phyloP scores from a whole-genome alignment of 192 early-diverging fungal genomes.

The Coemansia nantahalensis region DNA sequence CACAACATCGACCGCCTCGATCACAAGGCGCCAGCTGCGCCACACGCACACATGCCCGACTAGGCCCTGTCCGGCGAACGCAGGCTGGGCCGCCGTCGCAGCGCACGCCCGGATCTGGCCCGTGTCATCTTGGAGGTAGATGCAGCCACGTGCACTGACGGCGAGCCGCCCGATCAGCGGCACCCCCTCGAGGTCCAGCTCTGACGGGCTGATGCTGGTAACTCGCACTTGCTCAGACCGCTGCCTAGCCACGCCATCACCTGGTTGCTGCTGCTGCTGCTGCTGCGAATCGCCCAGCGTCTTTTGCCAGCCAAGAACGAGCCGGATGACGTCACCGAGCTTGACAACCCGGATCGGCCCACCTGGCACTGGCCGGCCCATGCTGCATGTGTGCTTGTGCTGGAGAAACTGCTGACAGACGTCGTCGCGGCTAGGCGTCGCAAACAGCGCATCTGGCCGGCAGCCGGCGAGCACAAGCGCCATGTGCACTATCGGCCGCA shows the following conservation, averaged over 20 bases:
- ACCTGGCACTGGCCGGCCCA: not conserved
- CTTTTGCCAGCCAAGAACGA: constrained; percentile 12
- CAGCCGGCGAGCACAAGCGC: constrained; percentile 6
- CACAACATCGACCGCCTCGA: constrained; percentile 12
- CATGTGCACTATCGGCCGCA: constrained; percentile 9
- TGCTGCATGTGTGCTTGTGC: not conserved
- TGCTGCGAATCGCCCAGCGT: not conserved
- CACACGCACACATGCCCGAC: constrained; percentile 35
- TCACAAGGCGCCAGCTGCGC: constrained; percentile 26
- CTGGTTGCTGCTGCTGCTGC: not conserved
- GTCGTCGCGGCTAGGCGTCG: not conserved
- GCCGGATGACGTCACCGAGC: constrained; percentile 18
- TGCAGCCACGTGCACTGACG: constrained; percentile 20
- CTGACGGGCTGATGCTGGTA: constrained; percentile 7
- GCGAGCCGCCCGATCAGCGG: constrained; percentile 30
- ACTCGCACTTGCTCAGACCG: constrained; percentile 3
- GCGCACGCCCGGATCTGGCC: constrained; percentile 10
- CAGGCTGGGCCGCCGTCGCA: not conserved
- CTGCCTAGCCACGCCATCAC: not conserved
- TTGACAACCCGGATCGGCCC: constrained; percentile 12
- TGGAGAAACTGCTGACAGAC: no score
- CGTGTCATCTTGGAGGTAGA: constrained; percentile 37
- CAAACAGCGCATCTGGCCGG: not conserved
- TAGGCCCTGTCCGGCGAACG: constrained; percentile 27
- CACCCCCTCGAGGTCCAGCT: constrained; percentile 17